These are phyloP conservation scores for Cytospora mali DNA, from an alignment of 2,329 filamentous ascomycete genomes.

Conservation along the genomic window DNA sequence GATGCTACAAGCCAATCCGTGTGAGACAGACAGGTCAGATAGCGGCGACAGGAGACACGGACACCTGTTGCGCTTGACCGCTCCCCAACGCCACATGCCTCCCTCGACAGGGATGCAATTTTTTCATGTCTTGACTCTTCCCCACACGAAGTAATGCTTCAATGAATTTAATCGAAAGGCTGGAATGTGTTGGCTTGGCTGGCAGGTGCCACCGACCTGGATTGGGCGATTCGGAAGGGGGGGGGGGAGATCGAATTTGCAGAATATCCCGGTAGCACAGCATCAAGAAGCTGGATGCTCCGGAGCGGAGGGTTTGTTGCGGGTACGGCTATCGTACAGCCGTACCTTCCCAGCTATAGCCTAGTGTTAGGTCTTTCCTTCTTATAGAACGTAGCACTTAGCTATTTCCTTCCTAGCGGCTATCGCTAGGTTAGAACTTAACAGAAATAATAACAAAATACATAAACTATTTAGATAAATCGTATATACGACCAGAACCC, in stretches of 20 bases:
- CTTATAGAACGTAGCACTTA: too few relatives aligned
- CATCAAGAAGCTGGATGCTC: not conserved
- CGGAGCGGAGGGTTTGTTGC: not conserved
- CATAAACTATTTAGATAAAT: too few relatives aligned
- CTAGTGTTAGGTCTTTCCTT: too few relatives aligned
- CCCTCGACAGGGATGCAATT: not conserved
- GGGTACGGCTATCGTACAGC: too few relatives aligned
- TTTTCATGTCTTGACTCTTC: not conserved
- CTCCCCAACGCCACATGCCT: not conserved
- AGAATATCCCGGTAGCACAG: slow-evolving; percentile 7
- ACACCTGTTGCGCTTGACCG: not conserved
- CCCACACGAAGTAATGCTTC: not conserved
- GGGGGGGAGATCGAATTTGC: not conserved
- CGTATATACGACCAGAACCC: too few relatives aligned
- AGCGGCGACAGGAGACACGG: not conserved
- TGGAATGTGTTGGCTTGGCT: not conserved
- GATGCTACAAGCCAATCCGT: not conserved
- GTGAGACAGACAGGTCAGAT: not conserved
- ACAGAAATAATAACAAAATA: too few relatives aligned
- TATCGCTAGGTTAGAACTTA: too few relatives aligned
- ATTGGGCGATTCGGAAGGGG: slow-evolving; percentile 1
- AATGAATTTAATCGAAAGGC: not conserved
- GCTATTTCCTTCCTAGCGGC: too few relatives aligned
- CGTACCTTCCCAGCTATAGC: too few relatives aligned
- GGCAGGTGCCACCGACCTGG: slow-evolving; percentile 18